Conservation (phyloP, 257 asterid species). For the Primulina tabacum region DNA sequence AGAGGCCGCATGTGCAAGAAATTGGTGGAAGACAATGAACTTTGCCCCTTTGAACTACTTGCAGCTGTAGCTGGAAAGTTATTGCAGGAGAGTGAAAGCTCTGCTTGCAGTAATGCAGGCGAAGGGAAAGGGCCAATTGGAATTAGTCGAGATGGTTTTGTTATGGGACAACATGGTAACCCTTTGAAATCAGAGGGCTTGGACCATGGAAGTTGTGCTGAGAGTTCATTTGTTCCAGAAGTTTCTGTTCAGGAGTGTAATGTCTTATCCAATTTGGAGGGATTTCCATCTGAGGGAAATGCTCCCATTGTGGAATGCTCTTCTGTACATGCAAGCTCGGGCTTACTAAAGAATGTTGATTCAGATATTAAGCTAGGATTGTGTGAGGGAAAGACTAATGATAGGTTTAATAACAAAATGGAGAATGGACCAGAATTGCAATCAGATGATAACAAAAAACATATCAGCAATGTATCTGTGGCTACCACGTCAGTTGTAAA, state of each 20-base stretch:
- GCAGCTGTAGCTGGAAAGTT: slow-evolving; percentile 96
- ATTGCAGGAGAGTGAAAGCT: slow-evolving; percentile 85
- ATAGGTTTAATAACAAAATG: slow-evolving; percentile 27
- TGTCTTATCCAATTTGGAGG: slow-evolving; percentile 36
- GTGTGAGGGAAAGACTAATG: slow-evolving; percentile 22
- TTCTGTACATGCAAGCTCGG: slow-evolving; percentile 37
- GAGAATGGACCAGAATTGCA: slow-evolving; percentile 38
- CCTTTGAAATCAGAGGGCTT: slow-evolving; percentile 51
- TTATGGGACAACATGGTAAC: slow-evolving; percentile 36
- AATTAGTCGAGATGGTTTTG: slow-evolving; percentile 31
- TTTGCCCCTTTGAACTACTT: slow-evolving; percentile 89
- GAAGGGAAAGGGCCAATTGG: slow-evolving; percentile 41
- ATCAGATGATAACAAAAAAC: slow-evolving; percentile 35
- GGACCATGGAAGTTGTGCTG: slow-evolving; percentile 83
- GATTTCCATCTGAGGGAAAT: slow-evolving; percentile 37
- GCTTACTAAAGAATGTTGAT: slow-evolving; percentile 42
- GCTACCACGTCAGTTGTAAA: slow-evolving; percentile 55
- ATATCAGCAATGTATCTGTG: slow-evolving; percentile 40
- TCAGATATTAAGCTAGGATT: slow-evolving; percentile 46
- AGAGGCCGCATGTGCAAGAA: slow-evolving; percentile 42
- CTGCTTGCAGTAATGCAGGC: slow-evolving; percentile 76
- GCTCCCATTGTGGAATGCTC: slow-evolving; percentile 45
- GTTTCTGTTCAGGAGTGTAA: slow-evolving; percentile 34
- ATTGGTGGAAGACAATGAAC: slow-evolving; percentile 46
- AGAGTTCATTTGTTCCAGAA: slow-evolving; percentile 58